These are phyloP conservation scores for Trametes elegans DNA, from an alignment of 768 basidiomycete genomes.

Conservation along the genomic window DNA sequence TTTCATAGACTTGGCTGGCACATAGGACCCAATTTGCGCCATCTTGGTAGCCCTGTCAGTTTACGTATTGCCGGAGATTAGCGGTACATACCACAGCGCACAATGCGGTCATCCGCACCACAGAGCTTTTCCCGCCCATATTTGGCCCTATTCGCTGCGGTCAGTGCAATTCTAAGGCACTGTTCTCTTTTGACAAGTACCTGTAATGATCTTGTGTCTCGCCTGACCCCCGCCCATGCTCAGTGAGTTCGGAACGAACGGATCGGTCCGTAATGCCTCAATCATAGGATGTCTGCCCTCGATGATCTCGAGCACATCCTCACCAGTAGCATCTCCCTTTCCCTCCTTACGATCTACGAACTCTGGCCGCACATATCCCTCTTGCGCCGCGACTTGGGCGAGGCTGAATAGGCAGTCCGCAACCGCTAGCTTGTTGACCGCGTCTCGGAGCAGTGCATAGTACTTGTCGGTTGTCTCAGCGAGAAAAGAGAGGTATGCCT, in stretches of 20 bases:
- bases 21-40: conserved; percentile 94
- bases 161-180: not conserved
- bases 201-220: conserved; percentile 72
- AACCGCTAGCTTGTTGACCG: conserved; percentile 75
- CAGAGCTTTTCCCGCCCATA: conserved; percentile 88
- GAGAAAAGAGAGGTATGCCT: conserved; percentile 68
- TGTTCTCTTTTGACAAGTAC: conserved; percentile 25
- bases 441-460: conserved; percentile 71
- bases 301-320: conserved; percentile 66
- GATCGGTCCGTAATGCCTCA: conserved; percentile 70
- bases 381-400: conserved; percentile 72
- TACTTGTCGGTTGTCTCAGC: conserved; percentile 62
- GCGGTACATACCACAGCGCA: conserved; percentile 46
- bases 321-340: conserved; percentile 31
- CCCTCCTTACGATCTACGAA: conserved; percentile 46
- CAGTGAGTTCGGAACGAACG: conserved; percentile 85
- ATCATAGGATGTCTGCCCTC: conserved; percentile 95
- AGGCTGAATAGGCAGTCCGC: conserved; percentile 88
- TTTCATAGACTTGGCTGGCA: conserved; percentile 74
- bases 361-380: conserved; percentile 74
- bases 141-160: conserved; percentile 43
- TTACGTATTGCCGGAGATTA: no score
- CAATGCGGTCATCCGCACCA: conserved; percentile 75
- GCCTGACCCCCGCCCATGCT: conserved; percentile 54
- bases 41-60: conserved; percentile 26